Evolutionary conservation across 1,284 basidiomycete species (phyloP), one percentile per base, ranked within the genome.

Genomic region (Heterobasidion occidentale): DNA sequence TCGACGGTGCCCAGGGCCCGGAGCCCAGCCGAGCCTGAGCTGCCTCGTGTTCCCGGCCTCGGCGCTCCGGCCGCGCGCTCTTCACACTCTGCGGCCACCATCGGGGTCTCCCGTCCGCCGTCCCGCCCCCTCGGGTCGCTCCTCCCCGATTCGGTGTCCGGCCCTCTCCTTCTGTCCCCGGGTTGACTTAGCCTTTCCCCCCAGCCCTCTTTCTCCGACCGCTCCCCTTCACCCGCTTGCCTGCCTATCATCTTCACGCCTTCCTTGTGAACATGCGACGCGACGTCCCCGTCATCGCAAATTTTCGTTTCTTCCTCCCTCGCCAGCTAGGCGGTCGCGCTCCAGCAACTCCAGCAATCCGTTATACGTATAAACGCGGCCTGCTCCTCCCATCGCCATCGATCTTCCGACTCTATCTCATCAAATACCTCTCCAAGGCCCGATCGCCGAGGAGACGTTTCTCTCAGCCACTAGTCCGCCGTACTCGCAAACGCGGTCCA

Each of bases 401-500:
- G 53, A 54, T 54, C 53, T 48, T 17, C 19, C 36, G 38, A 54
- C 34, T 42, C 34, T 54, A 54, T 54, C 53, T 17, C 36, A 15
- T 48, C 19, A 42, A 42, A 11, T n/a, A 42, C 11, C 11, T 42
- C n/a, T 42, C 11, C 11, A 42, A n/a, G n/a, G 11, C 38, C 38
- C 12, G 38, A 12, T 42, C 38, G 38, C 38, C 38, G 38, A 42
- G 38, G 38, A 42, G 11, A n/a, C 11, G 38, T 12, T n/a, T 46
- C 49, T 20, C 12, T 48, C 33, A 17, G n/a, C 38, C 6, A 42
- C n/a, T 42, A 12, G 38, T 42, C 38, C 38, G 12, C 38, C 38
- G n/a, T n/a, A 12, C 38, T 42, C 38, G n/a, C 38, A 11, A 6
- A 11, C 38, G 38, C n/a, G 12, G n/a, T 42, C 38, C 38, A n/a